A percentile compares a stretch with the other conserved stretches of the same genome.
Evolutionary conservation across 495 filamentous ascomycete genomes (phyloP).

Genomic region (Podospora appendiculata): DNA sequence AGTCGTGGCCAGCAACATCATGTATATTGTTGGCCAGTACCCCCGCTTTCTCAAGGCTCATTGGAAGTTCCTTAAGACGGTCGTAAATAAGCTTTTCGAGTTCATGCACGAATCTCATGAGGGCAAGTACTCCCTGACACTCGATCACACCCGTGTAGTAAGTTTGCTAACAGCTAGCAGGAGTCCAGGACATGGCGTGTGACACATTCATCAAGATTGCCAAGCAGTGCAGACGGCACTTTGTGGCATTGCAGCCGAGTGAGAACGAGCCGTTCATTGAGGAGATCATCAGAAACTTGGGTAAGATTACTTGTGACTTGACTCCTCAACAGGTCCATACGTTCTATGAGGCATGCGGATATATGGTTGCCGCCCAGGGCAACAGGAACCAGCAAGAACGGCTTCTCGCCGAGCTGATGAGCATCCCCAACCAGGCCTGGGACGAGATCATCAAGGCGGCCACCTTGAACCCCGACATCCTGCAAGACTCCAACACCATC

Average conservation of each 20-base stretch:
- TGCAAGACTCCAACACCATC: slow-evolving; percentile 90
- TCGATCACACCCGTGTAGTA: neutral
- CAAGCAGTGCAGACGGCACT: slow-evolving; percentile 94
- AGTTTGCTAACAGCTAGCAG: slow-evolving; percentile 28
- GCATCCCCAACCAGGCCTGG: slow-evolving; percentile 88
- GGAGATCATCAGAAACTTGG: slow-evolving; percentile 91
- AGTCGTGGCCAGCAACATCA: slow-evolving; percentile 98
- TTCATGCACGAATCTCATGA: slow-evolving; percentile 99
- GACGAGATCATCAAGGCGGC: slow-evolving; percentile 84
- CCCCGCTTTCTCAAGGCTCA: slow-evolving; percentile 97
- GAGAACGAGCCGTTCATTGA: slow-evolving; percentile 97
- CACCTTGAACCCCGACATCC: slow-evolving; percentile 67
- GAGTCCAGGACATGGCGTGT: slow-evolving; percentile 99
- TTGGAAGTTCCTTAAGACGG: slow-evolving; percentile 99
- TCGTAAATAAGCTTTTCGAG: slow-evolving; percentile 99
- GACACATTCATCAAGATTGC: slow-evolving; percentile 99
- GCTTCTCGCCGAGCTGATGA: slow-evolving; percentile 87
- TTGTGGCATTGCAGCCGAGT: slow-evolving; percentile 90
- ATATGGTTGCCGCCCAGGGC: slow-evolving; percentile 98
- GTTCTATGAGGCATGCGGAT: slow-evolving; percentile 97
- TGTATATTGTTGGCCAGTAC: slow-evolving; percentile 99
- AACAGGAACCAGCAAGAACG: slow-evolving; percentile 87
- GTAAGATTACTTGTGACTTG: slow-evolving; percentile 89
- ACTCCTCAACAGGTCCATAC: slow-evolving; percentile 97
- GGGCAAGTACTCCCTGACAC: slow-evolving; percentile 41